Percentiles rank a stretch among this genome's conserved stretches.
Conservation (phyloP, 2,329 filamentous ascomycete species). For the Colletotrichum lindemuthianum region DNA sequence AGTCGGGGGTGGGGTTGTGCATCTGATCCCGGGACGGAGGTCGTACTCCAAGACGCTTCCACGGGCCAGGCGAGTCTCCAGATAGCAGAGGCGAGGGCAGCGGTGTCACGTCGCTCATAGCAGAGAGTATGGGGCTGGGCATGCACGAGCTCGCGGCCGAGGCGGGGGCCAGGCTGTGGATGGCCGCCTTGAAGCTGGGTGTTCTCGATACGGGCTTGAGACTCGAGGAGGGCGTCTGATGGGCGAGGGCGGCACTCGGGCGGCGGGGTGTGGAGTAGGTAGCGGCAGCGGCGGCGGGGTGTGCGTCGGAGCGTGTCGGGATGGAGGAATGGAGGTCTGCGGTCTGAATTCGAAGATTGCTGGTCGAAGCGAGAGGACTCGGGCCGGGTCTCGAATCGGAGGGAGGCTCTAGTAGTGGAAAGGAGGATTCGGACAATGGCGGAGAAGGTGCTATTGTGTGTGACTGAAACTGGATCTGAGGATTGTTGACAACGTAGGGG, state of each 20-base stretch:
- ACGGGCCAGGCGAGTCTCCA: slow-evolving; percentile 72
- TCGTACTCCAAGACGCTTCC: slow-evolving; percentile 64
- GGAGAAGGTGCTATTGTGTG: slow-evolving; percentile 53
- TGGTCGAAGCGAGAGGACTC: slow-evolving; percentile 31
- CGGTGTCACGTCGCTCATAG: slow-evolving; percentile 82
- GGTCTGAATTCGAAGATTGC: slow-evolving; percentile 51
- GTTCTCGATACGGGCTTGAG: slow-evolving; percentile 66
- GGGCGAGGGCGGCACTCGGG: slow-evolving; percentile 43
- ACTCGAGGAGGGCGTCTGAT: slow-evolving; percentile 55
- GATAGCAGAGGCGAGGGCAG: slow-evolving; percentile 79
- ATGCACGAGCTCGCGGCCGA: slow-evolving; percentile 73
- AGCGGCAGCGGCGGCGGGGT: slow-evolving; percentile 45
- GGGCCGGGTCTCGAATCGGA: slow-evolving; percentile 20
- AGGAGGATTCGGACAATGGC: slow-evolving; percentile 39
- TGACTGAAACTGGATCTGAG: slow-evolving; percentile 47
- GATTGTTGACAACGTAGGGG: slow-evolving; percentile 36
- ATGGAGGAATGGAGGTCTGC: slow-evolving; percentile 41
- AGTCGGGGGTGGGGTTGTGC: slow-evolving; percentile 51
- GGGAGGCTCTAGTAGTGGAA: slow-evolving; percentile 30
- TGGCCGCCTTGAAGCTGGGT: slow-evolving; percentile 68
- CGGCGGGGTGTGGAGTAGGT: slow-evolving; percentile 43
- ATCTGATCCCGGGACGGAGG: slow-evolving; percentile 59
- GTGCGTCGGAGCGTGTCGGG: slow-evolving; percentile 42
- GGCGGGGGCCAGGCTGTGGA: slow-evolving; percentile 58
- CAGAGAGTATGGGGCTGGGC: slow-evolving; percentile 78